Percentiles rank a stretch among this genome's conserved stretches.
phyloP scores from a whole-genome alignment of 805 yeast genomes.

The Starmerella geochares region DNA sequence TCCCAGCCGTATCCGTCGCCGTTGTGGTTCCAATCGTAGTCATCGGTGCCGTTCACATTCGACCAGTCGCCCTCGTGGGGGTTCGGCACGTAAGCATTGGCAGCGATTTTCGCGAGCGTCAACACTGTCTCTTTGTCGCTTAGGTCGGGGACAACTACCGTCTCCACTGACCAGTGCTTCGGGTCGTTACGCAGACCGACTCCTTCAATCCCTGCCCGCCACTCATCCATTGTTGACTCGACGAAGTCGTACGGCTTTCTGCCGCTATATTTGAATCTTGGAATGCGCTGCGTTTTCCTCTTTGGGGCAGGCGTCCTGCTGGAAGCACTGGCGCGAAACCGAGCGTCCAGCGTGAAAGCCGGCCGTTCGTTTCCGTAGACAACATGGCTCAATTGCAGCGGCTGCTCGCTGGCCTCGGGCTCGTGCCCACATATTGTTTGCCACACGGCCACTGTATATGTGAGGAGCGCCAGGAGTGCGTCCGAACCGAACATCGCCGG shows the following conservation, averaged over 20 bases:
- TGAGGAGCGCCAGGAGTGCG: background rate
- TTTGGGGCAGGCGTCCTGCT: background rate
- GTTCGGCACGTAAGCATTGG: slow-evolving; percentile 76
- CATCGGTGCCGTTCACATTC: slow-evolving; percentile 40
- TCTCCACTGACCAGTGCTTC: slow-evolving; percentile 9
- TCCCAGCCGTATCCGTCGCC: slow-evolving; percentile 77
- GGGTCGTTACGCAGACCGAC: slow-evolving; percentile 7
- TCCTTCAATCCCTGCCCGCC: slow-evolving; percentile 10
- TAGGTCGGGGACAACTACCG: slow-evolving; percentile 51
- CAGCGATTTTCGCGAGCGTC: slow-evolving; percentile 70
- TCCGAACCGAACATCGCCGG: slow-evolving; percentile 2
- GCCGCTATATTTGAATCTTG: slow-evolving; percentile 12
- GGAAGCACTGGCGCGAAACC: background rate
- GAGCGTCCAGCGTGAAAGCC: slow-evolving; percentile 8
- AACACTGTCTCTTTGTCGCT: slow-evolving; percentile 64
- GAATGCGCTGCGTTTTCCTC: slow-evolving; percentile 5
- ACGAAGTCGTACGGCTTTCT: background rate
- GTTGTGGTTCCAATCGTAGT: slow-evolving; percentile 43
- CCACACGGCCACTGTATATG: background rate
- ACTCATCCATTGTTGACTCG: slow-evolving; percentile 11
- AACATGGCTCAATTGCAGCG: slow-evolving; percentile 12
- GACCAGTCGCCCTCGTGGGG: slow-evolving; percentile 82
- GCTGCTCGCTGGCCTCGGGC: background rate
- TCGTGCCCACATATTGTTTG: background rate
- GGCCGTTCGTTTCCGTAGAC: background rate